Percentiles rank a stretch among this genome's conserved stretches.
phyloP scores from a whole-genome alignment of 2,329 filamentous ascomycete species.

The Fusarium nurragi region DNA sequence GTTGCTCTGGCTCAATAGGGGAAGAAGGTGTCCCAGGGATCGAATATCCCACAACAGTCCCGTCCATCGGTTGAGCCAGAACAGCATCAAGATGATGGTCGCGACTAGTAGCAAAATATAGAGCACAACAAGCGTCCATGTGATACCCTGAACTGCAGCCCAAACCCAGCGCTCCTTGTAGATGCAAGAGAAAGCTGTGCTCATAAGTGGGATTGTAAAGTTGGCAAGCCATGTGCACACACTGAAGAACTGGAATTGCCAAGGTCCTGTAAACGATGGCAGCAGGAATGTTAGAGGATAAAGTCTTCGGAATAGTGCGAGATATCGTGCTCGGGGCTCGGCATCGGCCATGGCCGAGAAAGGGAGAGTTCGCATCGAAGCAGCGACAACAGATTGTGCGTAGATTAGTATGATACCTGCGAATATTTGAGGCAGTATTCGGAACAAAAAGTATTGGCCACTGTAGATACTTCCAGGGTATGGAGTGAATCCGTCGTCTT shows the following conservation, averaged over 20 bases:
- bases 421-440: slow-evolving; percentile 83
- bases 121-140: slow-evolving; percentile 79
- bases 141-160: slow-evolving; percentile 79
- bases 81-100: slow-evolving; percentile 63
- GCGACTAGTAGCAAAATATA: slow-evolving; percentile 75
- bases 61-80: slow-evolving; percentile 72
- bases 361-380: slow-evolving; percentile 80
- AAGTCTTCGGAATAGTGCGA: slow-evolving; percentile 74
- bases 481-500: slow-evolving; percentile 70
- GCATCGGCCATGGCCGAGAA: slow-evolving; percentile 80
- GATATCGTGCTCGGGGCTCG: slow-evolving; percentile 65
- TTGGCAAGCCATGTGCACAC: slow-evolving; percentile 79
- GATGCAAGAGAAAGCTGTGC: slow-evolving; percentile 76
- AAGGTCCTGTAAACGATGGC: slow-evolving; percentile 68
- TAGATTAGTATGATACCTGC: slow-evolving; percentile 78
- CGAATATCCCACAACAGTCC: slow-evolving; percentile 87
- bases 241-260: slow-evolving; percentile 72
- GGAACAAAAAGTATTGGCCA: slow-evolving; percentile 83
- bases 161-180: slow-evolving; percentile 74
- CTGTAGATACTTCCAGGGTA: slow-evolving; percentile 75
- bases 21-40: slow-evolving; percentile 82
- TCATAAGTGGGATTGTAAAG: slow-evolving; percentile 83
- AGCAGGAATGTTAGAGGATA: slow-evolving; percentile 75
- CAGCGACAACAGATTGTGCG: slow-evolving; percentile 76
- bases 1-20: slow-evolving; percentile 83